These are phyloP conservation scores for Debaryomyces subglobosus DNA, from an alignment of 1,139 yeast genomes.

Conservation along the genomic window DNA sequence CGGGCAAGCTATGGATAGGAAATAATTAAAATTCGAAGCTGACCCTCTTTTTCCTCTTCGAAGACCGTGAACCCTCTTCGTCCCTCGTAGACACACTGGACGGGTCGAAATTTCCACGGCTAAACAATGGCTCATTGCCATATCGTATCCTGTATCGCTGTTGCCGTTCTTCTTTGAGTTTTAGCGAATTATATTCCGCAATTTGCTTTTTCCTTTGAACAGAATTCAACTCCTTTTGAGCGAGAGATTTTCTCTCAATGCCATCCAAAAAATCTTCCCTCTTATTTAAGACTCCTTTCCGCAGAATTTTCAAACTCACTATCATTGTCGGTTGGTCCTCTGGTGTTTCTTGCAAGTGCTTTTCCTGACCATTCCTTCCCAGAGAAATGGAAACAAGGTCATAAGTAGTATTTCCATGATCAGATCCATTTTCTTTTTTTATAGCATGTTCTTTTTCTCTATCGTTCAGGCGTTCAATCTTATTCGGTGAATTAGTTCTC, in stretches of 20 bases:
- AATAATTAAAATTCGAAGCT: constrained; percentile 18
- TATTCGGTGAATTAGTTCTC: constrained; percentile 10
- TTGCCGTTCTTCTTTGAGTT: constrained; percentile 28
- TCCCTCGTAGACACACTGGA: constrained; percentile 12
- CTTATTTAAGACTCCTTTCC: not conserved
- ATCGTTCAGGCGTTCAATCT: not conserved
- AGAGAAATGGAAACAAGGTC: no score
- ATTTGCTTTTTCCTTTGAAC: constrained; percentile 33
- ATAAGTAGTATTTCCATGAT: not conserved
- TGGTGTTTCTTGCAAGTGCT: not conserved
- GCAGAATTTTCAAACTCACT: not conserved
- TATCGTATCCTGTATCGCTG: constrained; percentile 28
- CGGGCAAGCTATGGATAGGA: no score
- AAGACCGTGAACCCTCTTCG: constrained; percentile 12
- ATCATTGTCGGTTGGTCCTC: not conserved
- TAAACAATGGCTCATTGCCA: constrained; percentile 18
- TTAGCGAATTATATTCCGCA: constrained; percentile 27
- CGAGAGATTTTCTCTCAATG: constrained; percentile 7
- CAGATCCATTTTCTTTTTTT: not conserved
- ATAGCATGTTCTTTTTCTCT: not conserved
- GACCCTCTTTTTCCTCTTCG: constrained; percentile 24
- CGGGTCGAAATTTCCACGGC: constrained; percentile 11
- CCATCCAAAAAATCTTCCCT: not conserved
- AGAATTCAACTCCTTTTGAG: constrained; percentile 20
- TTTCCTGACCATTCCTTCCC: not conserved